phyloP scores from a whole-genome alignment of 176 grass and related monocot genomes.

The Stipa capillata region DNA sequence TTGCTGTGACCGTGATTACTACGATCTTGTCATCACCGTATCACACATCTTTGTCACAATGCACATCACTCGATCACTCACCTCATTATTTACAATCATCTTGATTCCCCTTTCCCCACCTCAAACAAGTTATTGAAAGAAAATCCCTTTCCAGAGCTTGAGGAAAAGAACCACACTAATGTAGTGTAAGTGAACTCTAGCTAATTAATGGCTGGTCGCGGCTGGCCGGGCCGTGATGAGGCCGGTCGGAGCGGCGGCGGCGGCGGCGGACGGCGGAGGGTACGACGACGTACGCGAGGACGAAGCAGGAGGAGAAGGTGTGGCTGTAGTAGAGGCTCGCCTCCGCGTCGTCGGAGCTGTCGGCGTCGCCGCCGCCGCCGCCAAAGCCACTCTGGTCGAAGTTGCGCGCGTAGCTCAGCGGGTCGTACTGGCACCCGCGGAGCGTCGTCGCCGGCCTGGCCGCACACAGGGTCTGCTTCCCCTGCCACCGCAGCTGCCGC shows the following conservation, averaged over 20 bases:
- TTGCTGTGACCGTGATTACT: no score
- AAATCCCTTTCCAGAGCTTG: neutral
- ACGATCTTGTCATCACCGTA: no score
- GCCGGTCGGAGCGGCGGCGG: neutral
- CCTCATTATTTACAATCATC: neutral
- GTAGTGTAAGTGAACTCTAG: no score
- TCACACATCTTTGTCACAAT: no score
- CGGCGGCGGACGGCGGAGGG: neutral
- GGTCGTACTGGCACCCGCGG: constrained; percentile 59
- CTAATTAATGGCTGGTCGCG: neutral
- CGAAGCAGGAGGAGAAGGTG: constrained; percentile 81
- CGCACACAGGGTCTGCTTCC: constrained; percentile 21
- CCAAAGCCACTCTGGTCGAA: constrained; percentile 56
- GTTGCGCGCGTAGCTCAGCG: constrained; percentile 75
- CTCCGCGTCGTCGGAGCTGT: no score
- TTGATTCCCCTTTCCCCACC: neutral
- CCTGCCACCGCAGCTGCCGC: constrained; percentile 53
- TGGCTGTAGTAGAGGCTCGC: constrained; percentile 40
- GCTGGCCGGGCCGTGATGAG: neutral
- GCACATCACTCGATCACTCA: no score
- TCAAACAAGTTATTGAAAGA: neutral
- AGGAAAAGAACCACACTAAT: neutral
- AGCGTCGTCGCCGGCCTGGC: neutral
- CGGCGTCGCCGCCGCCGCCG: constrained; percentile 14
- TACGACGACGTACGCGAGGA: neutral